Evolutionary conservation across 1,284 basidiomycete species (phyloP), one percentile per base, ranked within the genome.

Genomic region (Acaromyces ingoldii): DNA sequence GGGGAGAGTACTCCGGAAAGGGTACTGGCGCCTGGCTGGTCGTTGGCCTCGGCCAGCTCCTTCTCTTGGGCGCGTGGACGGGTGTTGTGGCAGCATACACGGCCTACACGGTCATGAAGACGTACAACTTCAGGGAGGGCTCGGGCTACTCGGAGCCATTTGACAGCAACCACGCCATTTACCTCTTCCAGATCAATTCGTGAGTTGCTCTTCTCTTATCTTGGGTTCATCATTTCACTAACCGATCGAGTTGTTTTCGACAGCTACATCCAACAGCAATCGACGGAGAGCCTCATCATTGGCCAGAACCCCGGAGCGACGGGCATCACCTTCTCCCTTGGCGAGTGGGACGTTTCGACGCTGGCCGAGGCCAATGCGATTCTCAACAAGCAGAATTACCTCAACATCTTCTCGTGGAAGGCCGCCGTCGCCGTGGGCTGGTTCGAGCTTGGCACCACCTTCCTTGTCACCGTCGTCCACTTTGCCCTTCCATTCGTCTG

Each of bases 381-480:
- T 19, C 53, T 68, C 42, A 55, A 66, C 55, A 60, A 64, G 55
- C 54, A 44, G 6, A 59, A 55, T 26, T 67, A 63, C 49, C 31
- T 57, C 1, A 10, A 29, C 7, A 38, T 46, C 24, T 26, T 39
- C 17, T 28, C 25, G 19, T 49, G 25, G 5, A 24, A 42, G 25
- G 53, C 64, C 46, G 60, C 60, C 21, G 55, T 56, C 21, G 62
- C 62, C 3, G 59, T 69, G 36, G 50, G 49, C 24, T 69, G 65
- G 65, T 56, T 67, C 45, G 57, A 62, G 0, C 33, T 69, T 26
- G 62, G 59, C 0, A 59, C 63, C 10, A 53, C 52, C 4, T 69
- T 69, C 62, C 61, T 69, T 11, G 60, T 58, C n/a, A 67, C 63
- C 55, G 57, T 54, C 15, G 66, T 69, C n/a, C 66, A 69, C 54